These are phyloP conservation scores for Sarcodon sp. DNA, from an alignment of 768 basidiomycete species.

Conservation along the genomic window DNA sequence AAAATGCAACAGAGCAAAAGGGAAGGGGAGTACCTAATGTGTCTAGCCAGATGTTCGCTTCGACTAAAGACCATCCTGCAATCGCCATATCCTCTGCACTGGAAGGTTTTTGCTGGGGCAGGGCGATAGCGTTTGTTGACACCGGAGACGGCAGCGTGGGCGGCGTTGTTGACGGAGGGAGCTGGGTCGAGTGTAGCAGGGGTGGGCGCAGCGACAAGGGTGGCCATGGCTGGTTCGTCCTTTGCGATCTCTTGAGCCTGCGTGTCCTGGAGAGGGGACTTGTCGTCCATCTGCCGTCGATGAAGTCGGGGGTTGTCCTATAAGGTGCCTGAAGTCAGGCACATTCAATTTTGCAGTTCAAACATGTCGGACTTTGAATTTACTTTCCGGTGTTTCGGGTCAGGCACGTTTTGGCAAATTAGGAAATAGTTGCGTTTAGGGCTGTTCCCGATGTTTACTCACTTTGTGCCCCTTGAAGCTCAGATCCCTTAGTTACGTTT, in stretches of 20 bases:
- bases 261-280: neutral
- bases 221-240: slow-evolving; percentile 11
- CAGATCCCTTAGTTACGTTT: no score
- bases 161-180: slow-evolving; percentile 7
- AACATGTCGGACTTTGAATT: neutral
- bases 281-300: neutral
- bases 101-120: slow-evolving; percentile 86
- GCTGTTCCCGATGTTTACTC: no score
- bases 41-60: slow-evolving; percentile 91
- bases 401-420: neutral
- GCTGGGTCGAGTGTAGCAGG: slow-evolving; percentile 3
- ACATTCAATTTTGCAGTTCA: neutral
- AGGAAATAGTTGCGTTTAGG: neutral
- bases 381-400: neutral
- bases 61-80: slow-evolving; percentile 96
- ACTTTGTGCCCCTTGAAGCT: no score
- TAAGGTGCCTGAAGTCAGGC: neutral
- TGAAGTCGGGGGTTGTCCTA: neutral
- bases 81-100: slow-evolving; percentile 89
- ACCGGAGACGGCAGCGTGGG: slow-evolving; percentile 8
- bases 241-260: neutral
- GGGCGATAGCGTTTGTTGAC: slow-evolving; percentile 61
- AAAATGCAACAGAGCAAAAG: slow-evolving; percentile 8
- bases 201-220: slow-evolving; percentile 10
- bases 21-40: slow-evolving; percentile 61